These are phyloP conservation scores for Populus trichocarpa DNA, from an alignment of 441 rosid species.

Conservation along the genomic window DNA sequence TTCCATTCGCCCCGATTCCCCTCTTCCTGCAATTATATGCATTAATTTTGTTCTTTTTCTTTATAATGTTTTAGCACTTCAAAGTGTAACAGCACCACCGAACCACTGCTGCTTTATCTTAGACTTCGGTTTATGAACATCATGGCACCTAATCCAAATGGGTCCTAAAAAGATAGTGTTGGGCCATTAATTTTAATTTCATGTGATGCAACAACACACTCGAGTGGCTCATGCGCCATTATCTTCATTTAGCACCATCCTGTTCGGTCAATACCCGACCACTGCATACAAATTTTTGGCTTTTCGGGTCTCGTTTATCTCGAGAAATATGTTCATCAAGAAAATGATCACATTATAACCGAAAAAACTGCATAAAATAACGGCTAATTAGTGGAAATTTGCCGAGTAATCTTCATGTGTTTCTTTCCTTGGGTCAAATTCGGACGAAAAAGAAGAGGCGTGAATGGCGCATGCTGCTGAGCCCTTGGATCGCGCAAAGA, in stretches of 20 bases:
- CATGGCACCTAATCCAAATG: not conserved
- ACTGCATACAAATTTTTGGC: not conserved
- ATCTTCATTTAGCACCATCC: not conserved
- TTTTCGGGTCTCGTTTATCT: not conserved
- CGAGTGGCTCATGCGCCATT: not conserved
- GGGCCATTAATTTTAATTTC: not conserved
- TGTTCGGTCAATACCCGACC: slow-evolving; percentile 5
- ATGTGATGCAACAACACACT: not conserved
- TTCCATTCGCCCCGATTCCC: not conserved
- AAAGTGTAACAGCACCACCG: too few relatives aligned
- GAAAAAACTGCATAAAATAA: slow-evolving; percentile 26
- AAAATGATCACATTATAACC: slow-evolving; percentile 12
- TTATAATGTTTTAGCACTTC: not conserved
- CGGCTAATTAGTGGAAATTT: slow-evolving; percentile 3
- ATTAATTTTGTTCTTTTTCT: not conserved
- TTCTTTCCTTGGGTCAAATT: not conserved
- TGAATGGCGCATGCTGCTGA: slow-evolving; percentile 35
- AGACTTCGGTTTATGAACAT: not conserved
- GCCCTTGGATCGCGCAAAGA: slow-evolving; percentile 36
- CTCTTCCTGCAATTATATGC: not conserved
- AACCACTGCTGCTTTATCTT: too few relatives aligned
- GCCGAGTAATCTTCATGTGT: not conserved
- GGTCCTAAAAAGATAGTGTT: not conserved
- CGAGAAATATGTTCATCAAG: not conserved
- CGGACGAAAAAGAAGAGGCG: slow-evolving; percentile 17